phyloP scores from a whole-genome alignment of 768 basidiomycete genomes.

The Cyclocybe cylindracea region DNA sequence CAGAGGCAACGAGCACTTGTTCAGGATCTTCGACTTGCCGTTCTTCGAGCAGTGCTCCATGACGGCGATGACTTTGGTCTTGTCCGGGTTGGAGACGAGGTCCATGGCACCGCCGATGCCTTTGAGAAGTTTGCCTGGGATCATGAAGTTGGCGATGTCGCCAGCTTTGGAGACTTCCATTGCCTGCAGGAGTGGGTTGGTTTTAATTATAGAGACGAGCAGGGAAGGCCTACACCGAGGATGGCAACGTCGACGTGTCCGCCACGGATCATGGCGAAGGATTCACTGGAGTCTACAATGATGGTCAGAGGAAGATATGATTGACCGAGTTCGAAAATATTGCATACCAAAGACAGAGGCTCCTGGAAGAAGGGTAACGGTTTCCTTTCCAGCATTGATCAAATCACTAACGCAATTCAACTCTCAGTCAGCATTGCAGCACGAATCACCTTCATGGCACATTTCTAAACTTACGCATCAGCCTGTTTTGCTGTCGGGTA shows the following conservation, averaged over 20 bases:
- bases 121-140: slow-evolving; percentile 91
- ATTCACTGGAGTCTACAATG: slow-evolving; percentile 79
- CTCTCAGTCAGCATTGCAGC: neutral
- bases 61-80: slow-evolving; percentile 87
- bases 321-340: neutral
- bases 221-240: slow-evolving; percentile 66
- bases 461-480: slow-evolving; percentile 61
- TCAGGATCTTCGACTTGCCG: slow-evolving; percentile 86
- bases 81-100: slow-evolving; percentile 93
- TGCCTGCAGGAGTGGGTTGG: slow-evolving; percentile 47
- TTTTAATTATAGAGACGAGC: neutral
- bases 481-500: slow-evolving; percentile 80
- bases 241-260: slow-evolving; percentile 95
- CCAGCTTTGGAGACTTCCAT: slow-evolving; percentile 94
- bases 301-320: slow-evolving; percentile 3
- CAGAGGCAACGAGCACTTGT: slow-evolving; percentile 79
- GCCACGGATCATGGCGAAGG: slow-evolving; percentile 97
- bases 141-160: slow-evolving; percentile 98
- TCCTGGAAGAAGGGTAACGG: slow-evolving; percentile 88
- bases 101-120: slow-evolving; percentile 98
- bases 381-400: slow-evolving; percentile 95
- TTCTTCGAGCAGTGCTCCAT: slow-evolving; percentile 93
- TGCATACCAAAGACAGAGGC: slow-evolving; percentile 84
- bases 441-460: neutral
- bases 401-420: slow-evolving; percentile 59